Conservation (phyloP, 2,329 filamentous ascomycete species). For the Trichoderma breve region DNA sequence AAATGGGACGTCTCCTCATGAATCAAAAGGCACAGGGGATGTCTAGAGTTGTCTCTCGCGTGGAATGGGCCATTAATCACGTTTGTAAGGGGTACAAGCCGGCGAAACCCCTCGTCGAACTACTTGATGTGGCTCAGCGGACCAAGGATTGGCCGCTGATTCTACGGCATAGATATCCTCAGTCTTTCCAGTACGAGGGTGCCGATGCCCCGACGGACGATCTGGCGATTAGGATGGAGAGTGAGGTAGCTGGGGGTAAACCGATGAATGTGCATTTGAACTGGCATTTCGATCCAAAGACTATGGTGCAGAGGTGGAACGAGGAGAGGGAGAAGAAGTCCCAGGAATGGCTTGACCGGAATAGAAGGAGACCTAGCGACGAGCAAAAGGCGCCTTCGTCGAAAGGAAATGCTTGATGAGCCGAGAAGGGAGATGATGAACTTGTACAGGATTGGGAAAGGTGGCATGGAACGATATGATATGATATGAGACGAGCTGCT, state of each 20-base stretch:
- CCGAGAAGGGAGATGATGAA: background rate
- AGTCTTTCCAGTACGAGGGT: background rate
- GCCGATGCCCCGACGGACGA: background rate
- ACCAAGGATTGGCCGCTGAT: slow-evolving; percentile 31
- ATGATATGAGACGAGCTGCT: background rate
- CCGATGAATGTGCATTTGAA: slow-evolving; percentile 20
- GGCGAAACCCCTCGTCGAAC: slow-evolving; percentile 28
- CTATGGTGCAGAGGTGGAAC: slow-evolving; percentile 19
- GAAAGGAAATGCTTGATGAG: background rate
- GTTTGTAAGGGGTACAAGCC: slow-evolving; percentile 32
- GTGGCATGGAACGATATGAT: background rate
- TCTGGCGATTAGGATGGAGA: slow-evolving; percentile 20
- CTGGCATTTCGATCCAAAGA: slow-evolving; percentile 16
- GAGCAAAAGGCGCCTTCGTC: background rate
- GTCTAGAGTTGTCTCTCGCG: slow-evolving; percentile 25
- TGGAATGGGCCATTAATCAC: slow-evolving; percentile 34
- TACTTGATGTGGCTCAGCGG: slow-evolving; percentile 29
- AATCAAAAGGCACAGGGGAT: background rate
- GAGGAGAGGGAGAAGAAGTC: background rate
- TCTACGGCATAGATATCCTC: slow-evolving; percentile 22
- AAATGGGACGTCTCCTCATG: slow-evolving; percentile 26
- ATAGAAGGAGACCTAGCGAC: background rate
- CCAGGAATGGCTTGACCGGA: background rate
- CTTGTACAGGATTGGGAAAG: background rate
- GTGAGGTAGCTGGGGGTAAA: background rate